Evolutionary conservation across 2,329 filamentous ascomycete species (phyloP), one percentile per base, ranked within the genome.

Genomic region (Talaromyces sp.): DNA sequence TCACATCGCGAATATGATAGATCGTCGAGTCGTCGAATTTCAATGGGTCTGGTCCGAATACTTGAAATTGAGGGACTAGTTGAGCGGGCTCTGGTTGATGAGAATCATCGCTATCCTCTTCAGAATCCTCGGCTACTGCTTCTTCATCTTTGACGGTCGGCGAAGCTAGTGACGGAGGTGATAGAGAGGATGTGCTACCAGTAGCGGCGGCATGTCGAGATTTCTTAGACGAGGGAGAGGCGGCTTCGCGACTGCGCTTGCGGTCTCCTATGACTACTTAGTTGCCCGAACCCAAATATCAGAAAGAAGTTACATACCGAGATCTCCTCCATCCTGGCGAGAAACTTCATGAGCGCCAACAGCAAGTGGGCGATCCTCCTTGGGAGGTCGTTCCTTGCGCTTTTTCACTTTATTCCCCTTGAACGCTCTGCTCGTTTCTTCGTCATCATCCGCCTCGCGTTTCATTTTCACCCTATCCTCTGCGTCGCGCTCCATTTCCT

Each of bases 11-110:
- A 66, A 99, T 97, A 73, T 99, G 90, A 80, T 99, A 99, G 57
- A 97, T 84, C 39, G 93, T 96, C 1, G 93, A 92, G 72, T 99
- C 95, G 68, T 87, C 82, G 70, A 93, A 96, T n/a, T 88, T 92
- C 28, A 92, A 90, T 0, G 93, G 93, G 72, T 98, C 92, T 42
- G 93, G 88, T 64, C 93, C 93, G 74, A 97, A 98, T 0, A 92
- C 93, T 76, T 96, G 91, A 71, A 88, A 88, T 64, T 93, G 89
- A 5, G 85, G 84, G 25, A 88, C 77, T 6, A 84, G 80, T n/a
- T 86, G 83, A 1, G 84, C 84, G 5, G 85, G 84, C 56, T 81
- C 80, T 14, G 83, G 83, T 72, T 85, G 86, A 74, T 85, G 86
- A 46, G 84, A 83, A 46, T 83, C 81, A 2, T 82, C 82, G 62